These are phyloP conservation scores for Picea sitchensis DNA, from an alignment of 75 land plant species.

Conservation along the genomic window DNA sequence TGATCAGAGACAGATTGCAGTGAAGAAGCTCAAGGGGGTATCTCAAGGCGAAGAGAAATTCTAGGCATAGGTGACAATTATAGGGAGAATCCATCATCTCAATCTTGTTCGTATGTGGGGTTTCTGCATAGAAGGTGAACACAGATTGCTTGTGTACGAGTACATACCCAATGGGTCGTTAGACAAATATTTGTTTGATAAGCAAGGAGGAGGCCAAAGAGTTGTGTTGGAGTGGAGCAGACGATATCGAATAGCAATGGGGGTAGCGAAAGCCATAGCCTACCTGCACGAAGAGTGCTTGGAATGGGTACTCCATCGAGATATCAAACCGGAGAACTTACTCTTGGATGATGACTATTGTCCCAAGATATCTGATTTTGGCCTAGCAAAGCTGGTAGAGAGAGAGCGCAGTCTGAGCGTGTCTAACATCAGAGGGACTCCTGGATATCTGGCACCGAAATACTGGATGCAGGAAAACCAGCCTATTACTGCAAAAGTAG, in stretches of 20 bases:
- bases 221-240: constrained; percentile 5
- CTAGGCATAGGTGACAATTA: constrained; percentile 20
- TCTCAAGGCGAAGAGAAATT: constrained; percentile 2
- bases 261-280: constrained; percentile 13
- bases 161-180: constrained; percentile 29
- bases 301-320: constrained; percentile 15
- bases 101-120: constrained; percentile 44
- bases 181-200: constrained; percentile 6
- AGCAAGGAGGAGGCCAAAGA: neutral
- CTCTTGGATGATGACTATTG: no score
- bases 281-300: constrained; percentile 24
- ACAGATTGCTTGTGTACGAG: constrained; percentile 47
- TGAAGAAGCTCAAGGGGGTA: no score
- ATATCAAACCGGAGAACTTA: constrained; percentile 17
- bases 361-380: no score
- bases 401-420: no score
- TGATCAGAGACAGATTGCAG: no score
- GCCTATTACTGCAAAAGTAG: no score
- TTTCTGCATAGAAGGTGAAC: constrained; percentile 43
- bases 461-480: no score
- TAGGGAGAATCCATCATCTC: constrained; percentile 32
- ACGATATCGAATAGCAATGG: constrained; percentile 15
- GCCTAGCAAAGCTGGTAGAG: no score
- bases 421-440: no score
- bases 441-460: no score